Evolutionary conservation across 108 stramenopile species (phyloP).

Genomic region (Schizochytrium sp.): DNA sequence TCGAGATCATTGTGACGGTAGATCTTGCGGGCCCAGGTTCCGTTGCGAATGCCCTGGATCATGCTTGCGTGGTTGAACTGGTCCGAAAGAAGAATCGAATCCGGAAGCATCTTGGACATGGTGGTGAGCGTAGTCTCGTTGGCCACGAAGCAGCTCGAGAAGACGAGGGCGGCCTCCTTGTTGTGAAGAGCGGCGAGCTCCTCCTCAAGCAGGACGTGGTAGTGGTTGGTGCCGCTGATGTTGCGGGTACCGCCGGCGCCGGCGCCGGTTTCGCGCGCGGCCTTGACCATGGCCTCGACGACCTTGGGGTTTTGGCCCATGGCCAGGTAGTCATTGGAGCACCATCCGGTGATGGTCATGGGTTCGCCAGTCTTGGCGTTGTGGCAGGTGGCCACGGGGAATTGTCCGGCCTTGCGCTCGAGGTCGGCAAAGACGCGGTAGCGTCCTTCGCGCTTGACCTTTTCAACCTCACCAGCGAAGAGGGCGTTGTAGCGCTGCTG

Average conservation of each 20-base stretch:
- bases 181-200: slow-evolving; percentile 20
- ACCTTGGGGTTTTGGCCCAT: slow-evolving; percentile 30
- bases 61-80: slow-evolving; percentile 25
- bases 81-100: neutral
- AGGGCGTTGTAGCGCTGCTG: neutral
- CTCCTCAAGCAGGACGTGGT: slow-evolving; percentile 17
- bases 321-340: slow-evolving; percentile 29
- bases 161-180: slow-evolving; percentile 15
- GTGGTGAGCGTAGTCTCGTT: slow-evolving; percentile 27
- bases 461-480: neutral
- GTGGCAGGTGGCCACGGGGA: slow-evolving; percentile 16
- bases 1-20: slow-evolving; percentile 25
- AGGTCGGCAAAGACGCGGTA: slow-evolving; percentile 17
- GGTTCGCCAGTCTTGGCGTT: neutral
- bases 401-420: neutral
- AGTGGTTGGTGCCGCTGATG: slow-evolving; percentile 18
- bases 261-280: neutral
- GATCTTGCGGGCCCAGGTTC: neutral
- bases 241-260: slow-evolving; percentile 29
- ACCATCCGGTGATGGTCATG: slow-evolving; percentile 3
- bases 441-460: neutral
- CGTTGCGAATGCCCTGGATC: slow-evolving; percentile 26
- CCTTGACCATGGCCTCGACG: neutral
- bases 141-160: slow-evolving; percentile 24
- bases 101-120: slow-evolving; percentile 28